Base-by-base conservation (phyloP, 805 yeast species). In the Candida nanaspora region DNA sequence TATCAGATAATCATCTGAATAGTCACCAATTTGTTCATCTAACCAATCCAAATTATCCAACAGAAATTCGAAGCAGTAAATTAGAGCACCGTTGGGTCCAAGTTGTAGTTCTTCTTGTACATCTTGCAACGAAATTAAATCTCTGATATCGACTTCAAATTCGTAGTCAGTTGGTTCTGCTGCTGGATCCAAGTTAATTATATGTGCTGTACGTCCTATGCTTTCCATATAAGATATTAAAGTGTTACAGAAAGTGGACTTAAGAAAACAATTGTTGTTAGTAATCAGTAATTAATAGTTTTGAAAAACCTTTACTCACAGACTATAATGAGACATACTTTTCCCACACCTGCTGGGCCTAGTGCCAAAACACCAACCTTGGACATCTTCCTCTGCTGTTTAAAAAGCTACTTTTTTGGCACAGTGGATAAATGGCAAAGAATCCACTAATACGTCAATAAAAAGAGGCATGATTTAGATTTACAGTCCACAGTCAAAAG, bases 341-440 rank as follows among this genome's bases (percentile, higher is more conserved):
- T 91, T 10, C 98, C 98, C 9, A 85, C 98, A 30, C 98, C 98
- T 1, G 98, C 98, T 16, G 98, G 98, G 1, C 98, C 98, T 48
- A 93, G 63, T 1, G 89, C 96, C 46, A 93, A 66, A 11, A 87
- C 91, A 43, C 98, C 98, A 2, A 88, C 96, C 65, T 96, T 73
- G 3, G 97, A 87, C 98, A 93, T 91, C 19, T 9, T 37, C 20
- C 6, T 26, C 26, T 26, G 22, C 14, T n/a, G 7, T 8, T 23
- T 23, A 8, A 8, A 23, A 23, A 8, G 10, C 11, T 23, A 23
- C 11, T 23, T n/a, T n/a, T n/a, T n/a, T n/a, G n/a, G n/a, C n/a
- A n/a, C n/a, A n/a, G n/a, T n/a, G n/a, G n/a, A n/a, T n/a, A n/a
- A n/a, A n/a, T n/a, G n/a, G n/a, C n/a, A n/a, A n/a, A n/a, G n/a